Conservation (phyloP, 148 eudicot genomes). For the Rhododendron molle region DNA sequence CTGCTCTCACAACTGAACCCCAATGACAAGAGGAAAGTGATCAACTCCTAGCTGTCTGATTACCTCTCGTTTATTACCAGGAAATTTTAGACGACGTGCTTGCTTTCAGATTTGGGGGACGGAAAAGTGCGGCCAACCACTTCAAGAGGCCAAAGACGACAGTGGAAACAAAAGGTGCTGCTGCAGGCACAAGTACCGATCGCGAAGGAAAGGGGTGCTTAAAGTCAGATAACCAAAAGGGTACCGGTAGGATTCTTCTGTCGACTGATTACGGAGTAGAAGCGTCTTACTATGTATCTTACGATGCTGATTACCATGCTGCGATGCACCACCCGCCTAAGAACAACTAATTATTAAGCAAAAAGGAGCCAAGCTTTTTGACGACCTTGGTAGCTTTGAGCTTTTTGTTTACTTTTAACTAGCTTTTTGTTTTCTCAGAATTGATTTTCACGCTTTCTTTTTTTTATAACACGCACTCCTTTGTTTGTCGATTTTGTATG, state of each 20-base stretch:
- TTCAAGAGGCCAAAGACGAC: constrained; percentile 2
- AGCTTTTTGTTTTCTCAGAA: not conserved
- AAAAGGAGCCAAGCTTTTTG: not conserved
- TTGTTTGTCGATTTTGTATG: not conserved
- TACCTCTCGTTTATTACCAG: not conserved
- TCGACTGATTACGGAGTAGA: not conserved
- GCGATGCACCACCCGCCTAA: not conserved
- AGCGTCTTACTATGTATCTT: not conserved
- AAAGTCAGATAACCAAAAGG: not conserved
- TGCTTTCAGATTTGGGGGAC: not conserved
- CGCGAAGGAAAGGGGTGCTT: not conserved
- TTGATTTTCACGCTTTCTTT: not conserved
- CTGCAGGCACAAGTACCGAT: not conserved
- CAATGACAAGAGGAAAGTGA: not conserved
- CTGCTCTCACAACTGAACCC: not conserved
- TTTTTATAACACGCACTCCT: not conserved
- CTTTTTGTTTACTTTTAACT: not conserved
- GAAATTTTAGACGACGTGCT: not conserved
- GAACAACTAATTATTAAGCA: not conserved
- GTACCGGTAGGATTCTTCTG: not conserved
- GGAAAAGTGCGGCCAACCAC: not conserved
- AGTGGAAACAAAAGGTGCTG: not conserved
- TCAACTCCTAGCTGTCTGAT: not conserved
- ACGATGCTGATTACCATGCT: not conserved
- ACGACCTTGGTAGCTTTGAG: not conserved